These are phyloP conservation scores for Eucalyptus albens DNA, from an alignment of 345 rosid genomes.

Conservation along the genomic window DNA sequence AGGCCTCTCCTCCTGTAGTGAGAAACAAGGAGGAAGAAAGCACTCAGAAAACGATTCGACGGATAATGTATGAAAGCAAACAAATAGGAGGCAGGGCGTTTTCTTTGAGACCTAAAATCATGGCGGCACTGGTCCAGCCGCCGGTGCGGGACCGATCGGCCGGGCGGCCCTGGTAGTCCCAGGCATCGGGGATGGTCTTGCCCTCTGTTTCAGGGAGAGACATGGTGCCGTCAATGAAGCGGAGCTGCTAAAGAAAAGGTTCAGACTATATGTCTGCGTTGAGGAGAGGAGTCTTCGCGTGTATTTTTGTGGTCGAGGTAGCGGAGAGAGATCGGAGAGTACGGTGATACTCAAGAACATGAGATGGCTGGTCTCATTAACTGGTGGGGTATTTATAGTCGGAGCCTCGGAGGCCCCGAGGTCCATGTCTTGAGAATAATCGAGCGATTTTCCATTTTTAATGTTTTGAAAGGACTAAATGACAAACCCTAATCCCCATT, in stretches of 20 bases:
- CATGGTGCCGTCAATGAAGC: neutral
- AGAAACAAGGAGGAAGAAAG: neutral
- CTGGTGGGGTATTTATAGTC: neutral
- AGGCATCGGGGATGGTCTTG: conserved; percentile 60
- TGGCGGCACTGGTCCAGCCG: conserved; percentile 90
- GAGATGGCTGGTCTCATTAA: neutral
- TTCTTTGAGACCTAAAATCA: conserved; percentile 61
- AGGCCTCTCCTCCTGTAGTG: conserved; percentile 53
- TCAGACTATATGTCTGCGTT: conserved; percentile 30
- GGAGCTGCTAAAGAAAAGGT: neutral
- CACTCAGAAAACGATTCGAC: neutral
- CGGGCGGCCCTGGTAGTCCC: conserved; percentile 85
- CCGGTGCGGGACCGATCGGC: conserved; percentile 60
- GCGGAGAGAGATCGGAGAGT: neutral
- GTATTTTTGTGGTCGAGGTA: neutral
- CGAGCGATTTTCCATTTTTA: neutral
- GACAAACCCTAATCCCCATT: neutral
- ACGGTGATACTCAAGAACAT: neutral
- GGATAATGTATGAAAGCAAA: neutral
- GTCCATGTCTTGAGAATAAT: neutral
- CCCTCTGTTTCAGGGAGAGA: conserved; percentile 39
- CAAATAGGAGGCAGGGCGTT: neutral
- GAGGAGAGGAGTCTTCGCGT: neutral
- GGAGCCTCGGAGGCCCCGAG: neutral
- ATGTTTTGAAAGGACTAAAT: neutral